Percentiles rank a stretch among this genome's conserved stretches.
These are phyloP conservation scores for Fusarium graminum DNA, from an alignment of 2,329 filamentous ascomycete species.

Conservation along the genomic window DNA sequence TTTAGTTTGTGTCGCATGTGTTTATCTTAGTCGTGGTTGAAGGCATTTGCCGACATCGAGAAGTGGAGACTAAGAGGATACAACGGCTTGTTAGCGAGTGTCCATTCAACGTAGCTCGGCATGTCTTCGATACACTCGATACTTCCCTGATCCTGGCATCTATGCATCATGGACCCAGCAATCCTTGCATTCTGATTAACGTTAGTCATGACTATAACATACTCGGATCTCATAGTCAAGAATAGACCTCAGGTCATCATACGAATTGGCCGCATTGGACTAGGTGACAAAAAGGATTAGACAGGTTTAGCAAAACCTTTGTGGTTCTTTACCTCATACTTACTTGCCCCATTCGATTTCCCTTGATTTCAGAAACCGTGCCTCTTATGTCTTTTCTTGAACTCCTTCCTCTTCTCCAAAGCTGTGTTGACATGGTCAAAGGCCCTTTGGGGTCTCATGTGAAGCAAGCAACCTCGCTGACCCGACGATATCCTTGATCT, in stretches of 20 bases:
- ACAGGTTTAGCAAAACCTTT: too few relatives aligned
- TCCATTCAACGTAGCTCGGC: conserved; percentile 2
- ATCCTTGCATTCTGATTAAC: not conserved
- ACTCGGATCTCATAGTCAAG: not conserved
- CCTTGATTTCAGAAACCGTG: not conserved
- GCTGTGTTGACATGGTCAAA: conserved; percentile 5
- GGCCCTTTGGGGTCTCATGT: not conserved
- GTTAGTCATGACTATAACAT: not conserved
- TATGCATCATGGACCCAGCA: not conserved
- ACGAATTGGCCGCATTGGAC: too few relatives aligned
- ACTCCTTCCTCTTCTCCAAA: conserved; percentile 14
- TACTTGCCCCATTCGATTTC: not conserved
- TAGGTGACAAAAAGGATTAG: too few relatives aligned
- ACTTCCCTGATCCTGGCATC: not conserved
- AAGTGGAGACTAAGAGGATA: conserved; percentile 4
- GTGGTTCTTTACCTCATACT: not conserved
- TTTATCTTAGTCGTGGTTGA: conserved; percentile 16
- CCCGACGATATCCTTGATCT: conserved; percentile 32
- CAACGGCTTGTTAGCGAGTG: not conserved
- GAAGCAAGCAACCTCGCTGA: conserved; percentile 15
- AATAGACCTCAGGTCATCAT: not conserved
- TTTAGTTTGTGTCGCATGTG: conserved; percentile 1
- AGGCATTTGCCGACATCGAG: conserved; percentile 8
- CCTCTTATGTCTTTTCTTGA: not conserved
- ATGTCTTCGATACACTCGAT: not conserved